Evolutionary conservation across 2,329 filamentous ascomycete species (phyloP), one percentile per base, ranked within the genome.

Genomic region (Penicillium italicum): DNA sequence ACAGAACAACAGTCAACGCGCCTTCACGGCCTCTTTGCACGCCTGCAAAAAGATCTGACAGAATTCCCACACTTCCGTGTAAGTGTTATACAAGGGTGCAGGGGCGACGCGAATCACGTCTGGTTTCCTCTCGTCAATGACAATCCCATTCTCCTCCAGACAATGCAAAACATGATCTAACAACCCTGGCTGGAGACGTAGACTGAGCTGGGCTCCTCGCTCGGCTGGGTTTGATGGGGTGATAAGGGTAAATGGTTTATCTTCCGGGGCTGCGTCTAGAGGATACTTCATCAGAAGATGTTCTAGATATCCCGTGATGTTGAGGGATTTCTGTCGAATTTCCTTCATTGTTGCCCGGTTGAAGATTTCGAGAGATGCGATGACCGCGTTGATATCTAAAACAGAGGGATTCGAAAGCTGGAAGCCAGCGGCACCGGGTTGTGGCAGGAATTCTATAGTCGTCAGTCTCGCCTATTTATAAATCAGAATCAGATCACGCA

Each of bases 361-460:
- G 71, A 94, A 94, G 24, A 96, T 80, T 24, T 85, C 85, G 6
- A 96, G 77, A 1, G 88, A 86, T 0, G 85, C 90, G 10, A 84
- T 78, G 2, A 96, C 80, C n/a, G 86, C 84, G 14, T 88, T 88
- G 43, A 92, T 81, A 66, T 95, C 90, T 7, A 94, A 78, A 11
- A 86, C 89, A 0, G 85, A 90, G 1, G 89, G 90, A 70, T 96
- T 97, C 48, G 87, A 90, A n/a, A 93, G 72, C 72, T 96, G 90
- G 74, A 85, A 96, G 4, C 91, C 91, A 33, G 81, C 85, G 0
- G 91, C 92, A 37, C 92, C 91, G 2, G 83, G 77, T 8, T 89
- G 89, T 4, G 91, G 90, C 38, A 85, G 77, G 73, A 95, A 96
- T 55, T 79, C 70, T 80, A 69, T 47, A 44, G 28, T 48, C 44